Base-by-base conservation (phyloP, 352 stramenopile genomes). In the Phytophthora pisi region DNA sequence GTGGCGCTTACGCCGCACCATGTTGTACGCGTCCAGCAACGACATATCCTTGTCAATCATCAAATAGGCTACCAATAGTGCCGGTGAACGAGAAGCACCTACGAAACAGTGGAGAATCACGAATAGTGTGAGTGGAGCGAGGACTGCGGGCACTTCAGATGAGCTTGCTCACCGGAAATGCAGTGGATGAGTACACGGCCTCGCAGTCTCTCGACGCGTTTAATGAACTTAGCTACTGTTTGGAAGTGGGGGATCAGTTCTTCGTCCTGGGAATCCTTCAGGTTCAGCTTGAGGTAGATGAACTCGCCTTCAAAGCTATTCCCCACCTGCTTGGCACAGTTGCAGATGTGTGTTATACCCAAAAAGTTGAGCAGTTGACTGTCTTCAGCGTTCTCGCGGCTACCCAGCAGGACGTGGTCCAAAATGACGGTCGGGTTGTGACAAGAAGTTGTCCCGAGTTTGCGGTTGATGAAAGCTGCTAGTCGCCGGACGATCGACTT, bases 301-400 rank as follows among this genome's bases (percentile, higher is more conserved):
- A 83, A 91, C 52, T 91, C 80, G 24, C 82, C 78, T 61, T 91
- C 82, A 16, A 88, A 91, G 57, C 78, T 75, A 59, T 89, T 89
- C 10, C 43, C 61, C 1, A 81, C 67, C 50, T 89, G 78, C 6
- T 58, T 59, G 0, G 79, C 82, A 51, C 79, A 89, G 61, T 91
- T 91, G 71, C 79, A 86, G 28, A 91, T 78, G 61, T 91, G 82
- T 5, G 82, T 91, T 50, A 91, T 57, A 1, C 82, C 82, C 11
- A 69, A 51, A 0, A 59, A 5, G 40, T 77, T 76, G 16, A 91
- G 74, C 54, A 81, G 36, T 55, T 79, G 62, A 51, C 72, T 81
- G 31, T 75, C 72, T 36, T 66, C 57, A 2, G 82, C 80, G 40
- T 89, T 78, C 15, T 79, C 75, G 5, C 74, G 62, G 23, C 67